Base-by-base conservation (phyloP, 1,139 yeast species). In the Lodderomyces pseudojiufengensis region DNA sequence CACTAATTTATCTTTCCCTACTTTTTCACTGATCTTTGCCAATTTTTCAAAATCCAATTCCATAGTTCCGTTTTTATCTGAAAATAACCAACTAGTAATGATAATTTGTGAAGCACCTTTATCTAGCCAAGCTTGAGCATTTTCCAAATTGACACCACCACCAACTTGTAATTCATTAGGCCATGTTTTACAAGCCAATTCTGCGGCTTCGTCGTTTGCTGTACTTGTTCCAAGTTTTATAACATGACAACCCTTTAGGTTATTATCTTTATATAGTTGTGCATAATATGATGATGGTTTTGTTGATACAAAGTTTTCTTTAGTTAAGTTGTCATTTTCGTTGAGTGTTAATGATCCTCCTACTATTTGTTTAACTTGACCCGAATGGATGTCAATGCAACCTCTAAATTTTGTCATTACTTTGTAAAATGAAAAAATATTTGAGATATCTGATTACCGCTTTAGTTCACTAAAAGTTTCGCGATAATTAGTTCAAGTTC, bases 301-400 rank as follows among this genome's bases (percentile, higher is more conserved):
- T 21, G 74, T 61, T 7, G 95, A 80, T 3, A 90, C 86, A 54
- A 84, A 90, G 58, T 92, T 94, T 29, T 95, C 94, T 27, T 70
- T 61, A 10, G 82, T 70, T 2, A 52, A 42, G 22, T 55, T 50
- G 44, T 79, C 81, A 9, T 71, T 69, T 18, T 18, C 20, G 20
- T 18, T 18, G 6, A 7, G 7, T 0, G 71, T 66, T 16, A 94
- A 68, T 0, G 97, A 84, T 0, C 96, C 95, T 3, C 98, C 98
- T 0, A 94, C 97, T 36, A 92, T 92, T 58, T 92, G 98, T 55
- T 92, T 94, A 44, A 92, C 98, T 47, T 85, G 83, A 2, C 98
- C 98, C 4, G 84, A 76, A 57, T 92, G 98, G 43, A 92, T 80
- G 57, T 92, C 98, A 29, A 92, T 92, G 52, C 98, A 92, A 1